A percentile compares a stretch with the other conserved stretches of the same genome.
Evolutionary conservation across 345 rosid genomes (phyloP).

Genomic region (Corchorus olitorius): DNA sequence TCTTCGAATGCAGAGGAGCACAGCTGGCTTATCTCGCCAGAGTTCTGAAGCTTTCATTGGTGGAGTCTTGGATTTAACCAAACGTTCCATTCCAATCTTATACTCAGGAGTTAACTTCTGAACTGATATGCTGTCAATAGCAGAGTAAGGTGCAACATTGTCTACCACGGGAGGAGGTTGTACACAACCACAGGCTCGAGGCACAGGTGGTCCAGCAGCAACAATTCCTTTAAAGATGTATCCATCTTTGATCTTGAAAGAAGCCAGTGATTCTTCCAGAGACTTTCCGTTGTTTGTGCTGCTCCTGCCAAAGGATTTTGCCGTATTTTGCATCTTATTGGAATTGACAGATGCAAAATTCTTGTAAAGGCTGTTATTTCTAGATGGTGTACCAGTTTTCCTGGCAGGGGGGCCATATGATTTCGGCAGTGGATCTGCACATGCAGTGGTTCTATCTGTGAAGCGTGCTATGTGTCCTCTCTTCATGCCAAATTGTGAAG

Average conservation of each 20-base stretch:
- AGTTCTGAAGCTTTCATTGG: conserved; percentile 64
- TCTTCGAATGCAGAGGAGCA: conserved; percentile 60
- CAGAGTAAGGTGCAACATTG: conserved; percentile 48
- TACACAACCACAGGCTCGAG: conserved; percentile 63
- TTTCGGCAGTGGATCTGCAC: conserved; percentile 42
- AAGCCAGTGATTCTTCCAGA: conserved; percentile 52
- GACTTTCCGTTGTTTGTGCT: conserved; percentile 33
- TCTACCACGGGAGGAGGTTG: conserved; percentile 56
- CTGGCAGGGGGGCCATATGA: conserved; percentile 21
- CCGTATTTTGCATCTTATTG: conserved; percentile 25
- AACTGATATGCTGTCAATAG: conserved; percentile 49
- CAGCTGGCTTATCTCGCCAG: conserved; percentile 62
- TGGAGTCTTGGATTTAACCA: conserved; percentile 55
- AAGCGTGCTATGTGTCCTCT: conserved; percentile 65
- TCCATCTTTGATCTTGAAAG: conserved; percentile 55
- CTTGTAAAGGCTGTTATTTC: conserved; percentile 38
- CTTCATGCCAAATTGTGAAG: conserved; percentile 60
- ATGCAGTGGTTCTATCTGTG: conserved; percentile 41
- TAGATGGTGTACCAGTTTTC: conserved; percentile 24
- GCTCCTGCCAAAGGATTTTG: conserved; percentile 29
- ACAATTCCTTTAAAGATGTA: conserved; percentile 64
- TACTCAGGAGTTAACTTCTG: conserved; percentile 58
- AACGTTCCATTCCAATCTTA: conserved; percentile 54
- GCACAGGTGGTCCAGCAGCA: conserved; percentile 56
- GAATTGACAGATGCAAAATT: conserved; percentile 30